Percentiles rank a stretch among this genome's conserved stretches.
Conservation (phyloP, 441 rosid species). For the Eutrema salsugineum region DNA sequence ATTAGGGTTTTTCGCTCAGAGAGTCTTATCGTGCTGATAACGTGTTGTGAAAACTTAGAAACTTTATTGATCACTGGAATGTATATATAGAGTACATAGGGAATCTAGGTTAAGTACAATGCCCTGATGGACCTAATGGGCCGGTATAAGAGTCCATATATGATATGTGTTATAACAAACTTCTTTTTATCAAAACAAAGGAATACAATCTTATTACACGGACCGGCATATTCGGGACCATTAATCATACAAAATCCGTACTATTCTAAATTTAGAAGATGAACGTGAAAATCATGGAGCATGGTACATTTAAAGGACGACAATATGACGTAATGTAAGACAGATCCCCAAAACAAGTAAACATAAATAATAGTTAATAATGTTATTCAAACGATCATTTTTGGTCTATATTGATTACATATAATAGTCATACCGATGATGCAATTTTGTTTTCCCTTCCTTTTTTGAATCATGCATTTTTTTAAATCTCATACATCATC, state of each 20-base stretch:
- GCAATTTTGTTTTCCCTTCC: not conserved
- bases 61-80: no score
- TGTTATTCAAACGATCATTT: not conserved
- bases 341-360: conserved; percentile 2
- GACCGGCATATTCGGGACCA: conserved; percentile 23
- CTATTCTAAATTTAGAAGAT: conserved; percentile 18
- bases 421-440: not conserved
- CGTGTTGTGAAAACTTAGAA: no score
- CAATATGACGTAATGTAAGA: conserved; percentile 16
- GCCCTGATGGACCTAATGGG: no score
- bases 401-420: not conserved
- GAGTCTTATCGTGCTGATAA: no score
- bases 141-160: no score
- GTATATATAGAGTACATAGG: no score
- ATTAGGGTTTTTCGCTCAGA: no score
- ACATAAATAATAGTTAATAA: not conserved
- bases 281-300: conserved; percentile 21
- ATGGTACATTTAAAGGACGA: conserved; percentile 9
- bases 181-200: not conserved
- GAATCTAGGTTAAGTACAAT: no score
- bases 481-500: not conserved
- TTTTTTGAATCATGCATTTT: not conserved
- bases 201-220: conserved; percentile 7
- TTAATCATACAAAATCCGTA: not conserved
- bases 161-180: no score